Percentiles rank a stretch among this genome's conserved stretches.
phyloP scores from a whole-genome alignment of 139 green algal species.

The Ettlia oleoabundans region DNA sequence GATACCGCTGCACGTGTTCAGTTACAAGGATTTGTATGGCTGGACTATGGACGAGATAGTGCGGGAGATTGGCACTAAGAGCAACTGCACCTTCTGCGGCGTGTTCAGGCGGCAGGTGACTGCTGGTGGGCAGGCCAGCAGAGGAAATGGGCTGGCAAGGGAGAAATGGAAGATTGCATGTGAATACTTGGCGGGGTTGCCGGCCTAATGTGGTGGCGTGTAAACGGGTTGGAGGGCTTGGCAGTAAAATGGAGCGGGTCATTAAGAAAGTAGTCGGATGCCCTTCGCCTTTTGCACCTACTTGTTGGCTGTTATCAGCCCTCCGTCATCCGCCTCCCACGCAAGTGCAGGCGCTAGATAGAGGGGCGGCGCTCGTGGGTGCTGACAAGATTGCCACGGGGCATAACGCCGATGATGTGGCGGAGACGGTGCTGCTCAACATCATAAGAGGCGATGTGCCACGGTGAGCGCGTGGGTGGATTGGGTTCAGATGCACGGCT shows the following conservation, averaged over 20 bases:
- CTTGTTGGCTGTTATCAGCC: too few species aligned
- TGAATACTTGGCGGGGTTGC: too few species aligned
- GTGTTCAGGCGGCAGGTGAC: slow-evolving; percentile 85
- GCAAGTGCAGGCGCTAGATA: slow-evolving; percentile 82
- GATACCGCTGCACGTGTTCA: slow-evolving; percentile 89
- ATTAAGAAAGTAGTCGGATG: neutral
- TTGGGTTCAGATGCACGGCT: neutral
- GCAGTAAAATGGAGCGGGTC: neutral
- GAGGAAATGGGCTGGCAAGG: too few species aligned
- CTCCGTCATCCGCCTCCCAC: neutral
- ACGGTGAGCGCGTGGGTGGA: slow-evolving; percentile 46
- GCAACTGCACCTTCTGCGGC: slow-evolving; percentile 99
- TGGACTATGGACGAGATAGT: slow-evolving; percentile 99
- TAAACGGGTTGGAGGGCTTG: neutral
- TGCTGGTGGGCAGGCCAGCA: neutral
- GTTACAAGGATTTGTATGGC: slow-evolving; percentile 96
- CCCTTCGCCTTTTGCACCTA: too few species aligned
- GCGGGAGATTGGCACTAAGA: slow-evolving; percentile 82
- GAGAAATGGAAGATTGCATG: too few species aligned
- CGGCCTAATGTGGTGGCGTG: neutral
- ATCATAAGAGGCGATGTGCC: slow-evolving; percentile 91
- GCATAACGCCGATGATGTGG: slow-evolving; percentile 98
- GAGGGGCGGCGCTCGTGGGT: slow-evolving; percentile 74
- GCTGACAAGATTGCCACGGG: slow-evolving; percentile 87
- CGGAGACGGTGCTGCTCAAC: slow-evolving; percentile 98